Base-by-base conservation (phyloP, 1,284 basidiomycete genomes). In the Tilletia caries region DNA sequence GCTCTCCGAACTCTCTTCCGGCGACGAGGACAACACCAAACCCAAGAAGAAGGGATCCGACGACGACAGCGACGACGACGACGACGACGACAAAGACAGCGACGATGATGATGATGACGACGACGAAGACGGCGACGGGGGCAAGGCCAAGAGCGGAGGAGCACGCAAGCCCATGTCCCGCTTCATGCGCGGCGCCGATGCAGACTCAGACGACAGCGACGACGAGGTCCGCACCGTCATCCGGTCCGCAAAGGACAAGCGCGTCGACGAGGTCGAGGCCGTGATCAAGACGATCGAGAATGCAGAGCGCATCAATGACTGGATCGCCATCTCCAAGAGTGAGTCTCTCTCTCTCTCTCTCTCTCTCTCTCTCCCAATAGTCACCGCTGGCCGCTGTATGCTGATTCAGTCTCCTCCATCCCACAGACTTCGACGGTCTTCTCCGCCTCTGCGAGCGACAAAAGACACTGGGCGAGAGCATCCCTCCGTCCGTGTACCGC, bases 351-450 rank as follows among this genome's bases (percentile, higher is more conserved):
- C 37, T 10, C 8, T 15, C 37, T 41, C 37, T 15, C 37, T 41
- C 54, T 32, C 1, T 25, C 25, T 29, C 27, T 34, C 54, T 60
- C 50, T 23, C 50, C 20, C 27, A n/a, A n/a, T n/a, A n/a, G n/a
- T n/a, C n/a, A n/a, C n/a, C n/a, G n/a, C n/a, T n/a, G n/a, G n/a
- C n/a, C n/a, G n/a, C n/a, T n/a, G n/a, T n/a, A n/a, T n/a, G n/a
- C n/a, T n/a, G n/a, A n/a, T n/a, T n/a, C n/a, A n/a, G n/a, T 18
- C 25, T 41, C 29, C 64, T 12, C 27, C 13, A 13, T 3, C 66
- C 62, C 54, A 64, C 84, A 95, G 96, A 98, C 86, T 97, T 95
- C 84, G 96, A 99, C 86, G 96, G 95, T 84, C 88, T 99, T 68
- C 85, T 89, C 67, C 92, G 95, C 66, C 91, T 98, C 86, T 90